Evolutionary conservation across 441 rosid genomes (phyloP).

Genomic region (Melastoma candidum): DNA sequence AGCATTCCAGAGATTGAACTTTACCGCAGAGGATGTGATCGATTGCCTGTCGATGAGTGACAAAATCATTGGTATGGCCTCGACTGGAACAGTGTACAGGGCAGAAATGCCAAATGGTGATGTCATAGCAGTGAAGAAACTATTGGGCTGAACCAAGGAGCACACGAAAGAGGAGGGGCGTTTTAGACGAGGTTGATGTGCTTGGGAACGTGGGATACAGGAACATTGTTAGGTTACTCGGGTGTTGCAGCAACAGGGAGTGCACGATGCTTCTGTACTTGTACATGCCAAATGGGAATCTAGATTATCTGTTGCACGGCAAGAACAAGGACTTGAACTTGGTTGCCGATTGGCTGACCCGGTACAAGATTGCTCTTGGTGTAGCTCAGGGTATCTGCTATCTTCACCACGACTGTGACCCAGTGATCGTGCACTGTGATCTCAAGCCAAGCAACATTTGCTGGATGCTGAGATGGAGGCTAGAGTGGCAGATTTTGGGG

Average conservation of each 20-base stretch:
- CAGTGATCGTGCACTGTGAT: constrained; percentile 90
- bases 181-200: constrained; percentile 82
- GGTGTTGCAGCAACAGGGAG: constrained; percentile 83
- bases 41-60: constrained; percentile 62
- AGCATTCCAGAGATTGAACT: constrained; percentile 78
- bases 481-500: constrained; percentile 96
- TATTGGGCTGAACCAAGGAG: constrained; percentile 77
- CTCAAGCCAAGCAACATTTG: constrained; percentile 84
- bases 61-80: constrained; percentile 84
- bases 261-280: constrained; percentile 86
- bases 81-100: constrained; percentile 79
- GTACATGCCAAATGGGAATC: constrained; percentile 88
- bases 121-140: constrained; percentile 82
- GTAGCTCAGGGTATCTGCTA: constrained; percentile 96
- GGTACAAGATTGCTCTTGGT: constrained; percentile 76
- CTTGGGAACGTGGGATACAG: constrained; percentile 77
- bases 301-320: constrained; percentile 73
- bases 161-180: constrained; percentile 64
- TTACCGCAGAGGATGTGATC: constrained; percentile 73
- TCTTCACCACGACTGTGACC: constrained; percentile 94
- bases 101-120: constrained; percentile 95
- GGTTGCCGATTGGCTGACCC: constrained; percentile 73
- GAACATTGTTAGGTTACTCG: constrained; percentile 79
- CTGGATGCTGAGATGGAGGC: constrained; percentile 90
- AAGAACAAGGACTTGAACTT: constrained; percentile 52